These are phyloP conservation scores for Fusarium lyarnte DNA, from an alignment of 2,329 filamentous ascomycete species.

Conservation along the genomic window DNA sequence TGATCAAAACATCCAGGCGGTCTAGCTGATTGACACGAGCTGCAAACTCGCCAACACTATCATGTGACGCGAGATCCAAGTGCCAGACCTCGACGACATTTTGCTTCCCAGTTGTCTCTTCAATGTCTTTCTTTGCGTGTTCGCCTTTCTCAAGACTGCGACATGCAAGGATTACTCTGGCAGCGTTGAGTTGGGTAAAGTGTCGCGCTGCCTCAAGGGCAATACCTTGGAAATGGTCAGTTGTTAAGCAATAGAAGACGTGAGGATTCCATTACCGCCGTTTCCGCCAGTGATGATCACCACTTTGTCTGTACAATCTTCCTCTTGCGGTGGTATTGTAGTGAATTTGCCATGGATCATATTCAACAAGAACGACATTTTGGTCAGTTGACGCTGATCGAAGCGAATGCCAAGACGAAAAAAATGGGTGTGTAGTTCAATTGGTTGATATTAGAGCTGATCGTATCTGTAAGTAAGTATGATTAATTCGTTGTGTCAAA, in stretches of 20 bases:
- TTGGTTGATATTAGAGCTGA: neutral
- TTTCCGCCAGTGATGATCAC: constrained; percentile 58
- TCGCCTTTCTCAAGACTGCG: constrained; percentile 53
- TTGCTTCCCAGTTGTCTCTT: constrained; percentile 39
- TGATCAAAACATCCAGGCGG: constrained; percentile 54
- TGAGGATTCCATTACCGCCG: constrained; percentile 23
- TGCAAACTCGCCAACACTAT: constrained; percentile 50
- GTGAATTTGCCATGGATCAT: constrained; percentile 28
- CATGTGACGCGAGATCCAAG: constrained; percentile 55
- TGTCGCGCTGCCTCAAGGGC: constrained; percentile 55
- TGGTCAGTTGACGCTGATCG: neutral
- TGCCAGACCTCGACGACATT: constrained; percentile 54
- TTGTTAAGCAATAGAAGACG: neutral
- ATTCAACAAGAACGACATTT: constrained; percentile 8
- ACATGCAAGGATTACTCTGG: constrained; percentile 55
- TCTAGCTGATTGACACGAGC: constrained; percentile 44
- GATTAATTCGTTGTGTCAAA: neutral
- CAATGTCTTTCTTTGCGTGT: constrained; percentile 51
- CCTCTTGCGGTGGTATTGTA: constrained; percentile 44
- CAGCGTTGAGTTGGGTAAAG: constrained; percentile 51
- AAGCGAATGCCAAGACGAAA: neutral
- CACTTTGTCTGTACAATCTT: constrained; percentile 48
- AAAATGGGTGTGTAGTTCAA: neutral
- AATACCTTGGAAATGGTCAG: constrained; percentile 43
- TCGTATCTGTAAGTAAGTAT: neutral